Conservation (phyloP, 2,329 filamentous ascomycete species). For the Scopulariopsis brevicaulis region DNA sequence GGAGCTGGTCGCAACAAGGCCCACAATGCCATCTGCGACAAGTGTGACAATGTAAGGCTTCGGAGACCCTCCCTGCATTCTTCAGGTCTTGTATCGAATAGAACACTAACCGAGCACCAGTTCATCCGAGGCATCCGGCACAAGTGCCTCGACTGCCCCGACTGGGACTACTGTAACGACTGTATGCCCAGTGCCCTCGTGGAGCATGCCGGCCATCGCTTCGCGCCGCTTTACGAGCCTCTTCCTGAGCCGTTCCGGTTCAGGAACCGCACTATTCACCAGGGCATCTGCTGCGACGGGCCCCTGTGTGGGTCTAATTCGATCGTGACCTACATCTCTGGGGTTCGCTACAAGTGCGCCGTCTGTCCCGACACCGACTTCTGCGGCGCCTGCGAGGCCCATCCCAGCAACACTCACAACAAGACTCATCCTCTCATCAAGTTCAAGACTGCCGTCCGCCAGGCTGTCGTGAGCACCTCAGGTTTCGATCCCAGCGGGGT, state of each 20-base stretch:
- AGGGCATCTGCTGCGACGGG: constrained; percentile 89
- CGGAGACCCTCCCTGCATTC: neutral
- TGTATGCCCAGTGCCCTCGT: constrained; percentile 60
- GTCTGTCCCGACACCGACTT: constrained; percentile 93
- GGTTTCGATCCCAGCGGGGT: constrained; percentile 63
- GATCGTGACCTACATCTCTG: constrained; percentile 59
- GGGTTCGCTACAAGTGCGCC: constrained; percentile 91
- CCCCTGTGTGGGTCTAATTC: constrained; percentile 58
- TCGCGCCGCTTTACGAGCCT: constrained; percentile 76
- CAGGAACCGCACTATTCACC: constrained; percentile 45
- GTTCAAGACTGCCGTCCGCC: constrained; percentile 85
- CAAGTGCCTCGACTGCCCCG: constrained; percentile 94
- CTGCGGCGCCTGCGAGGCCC: constrained; percentile 86
- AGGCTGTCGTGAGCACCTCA: constrained; percentile 76
- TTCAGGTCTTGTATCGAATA: neutral
- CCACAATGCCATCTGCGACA: constrained; percentile 89
- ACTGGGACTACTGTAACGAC: constrained; percentile 86
- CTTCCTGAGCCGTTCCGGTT: constrained; percentile 21
- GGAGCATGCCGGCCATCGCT: constrained; percentile 75
- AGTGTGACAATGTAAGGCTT: constrained; percentile 55
- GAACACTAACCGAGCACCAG: neutral
- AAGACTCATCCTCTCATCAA: constrained; percentile 95
- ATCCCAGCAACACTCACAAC: constrained; percentile 77
- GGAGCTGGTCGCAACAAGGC: constrained; percentile 66
- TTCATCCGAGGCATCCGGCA: constrained; percentile 75